Evolutionary conservation across 805 yeast genomes (phyloP).

Genomic region (Middelhovenomyces tepae): DNA sequence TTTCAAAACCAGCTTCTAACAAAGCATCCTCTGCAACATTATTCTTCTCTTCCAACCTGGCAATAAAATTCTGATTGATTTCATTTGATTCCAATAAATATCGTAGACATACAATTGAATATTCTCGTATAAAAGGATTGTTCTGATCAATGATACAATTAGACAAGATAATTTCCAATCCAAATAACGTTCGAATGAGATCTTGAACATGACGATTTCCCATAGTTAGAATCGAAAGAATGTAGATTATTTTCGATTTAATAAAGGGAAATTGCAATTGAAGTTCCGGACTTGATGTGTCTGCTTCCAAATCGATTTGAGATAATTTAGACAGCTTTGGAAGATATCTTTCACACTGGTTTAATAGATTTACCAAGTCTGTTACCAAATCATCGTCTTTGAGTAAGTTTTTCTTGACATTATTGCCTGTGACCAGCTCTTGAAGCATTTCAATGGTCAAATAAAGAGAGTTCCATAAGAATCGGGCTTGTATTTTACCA

Average conservation of each 20-base stretch:
- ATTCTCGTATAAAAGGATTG: constrained; percentile 66
- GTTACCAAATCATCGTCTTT: too few relatives aligned
- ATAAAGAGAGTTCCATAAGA: too few relatives aligned
- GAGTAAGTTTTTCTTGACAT: too few relatives aligned
- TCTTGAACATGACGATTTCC: constrained; percentile 56
- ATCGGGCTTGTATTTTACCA: too few relatives aligned
- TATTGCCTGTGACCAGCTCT: too few relatives aligned
- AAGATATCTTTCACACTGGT: too few relatives aligned
- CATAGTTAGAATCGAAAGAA: constrained; percentile 49
- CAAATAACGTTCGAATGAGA: constrained; percentile 51
- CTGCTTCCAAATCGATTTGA: too few relatives aligned
- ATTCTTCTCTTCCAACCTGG: constrained; percentile 65
- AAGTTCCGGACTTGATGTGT: too few relatives aligned
- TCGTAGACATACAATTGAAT: constrained; percentile 71
- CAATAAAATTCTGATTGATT: constrained; percentile 69
- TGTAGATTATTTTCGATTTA: constrained; percentile 58
- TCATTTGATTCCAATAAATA: constrained; percentile 55
- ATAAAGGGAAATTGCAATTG: constrained; percentile 50
- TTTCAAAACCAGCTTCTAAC: constrained; percentile 70
- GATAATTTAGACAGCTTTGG: too few relatives aligned
- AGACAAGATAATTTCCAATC: constrained; percentile 61
- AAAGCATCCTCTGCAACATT: constrained; percentile 50
- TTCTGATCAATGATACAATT: constrained; percentile 79
- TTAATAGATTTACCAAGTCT: too few relatives aligned
- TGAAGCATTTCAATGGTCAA: too few relatives aligned